A percentile compares a stretch with the other conserved stretches of the same genome.
These are phyloP conservation scores for Psidium guajava DNA, from an alignment of 345 rosid genomes.

Conservation along the genomic window DNA sequence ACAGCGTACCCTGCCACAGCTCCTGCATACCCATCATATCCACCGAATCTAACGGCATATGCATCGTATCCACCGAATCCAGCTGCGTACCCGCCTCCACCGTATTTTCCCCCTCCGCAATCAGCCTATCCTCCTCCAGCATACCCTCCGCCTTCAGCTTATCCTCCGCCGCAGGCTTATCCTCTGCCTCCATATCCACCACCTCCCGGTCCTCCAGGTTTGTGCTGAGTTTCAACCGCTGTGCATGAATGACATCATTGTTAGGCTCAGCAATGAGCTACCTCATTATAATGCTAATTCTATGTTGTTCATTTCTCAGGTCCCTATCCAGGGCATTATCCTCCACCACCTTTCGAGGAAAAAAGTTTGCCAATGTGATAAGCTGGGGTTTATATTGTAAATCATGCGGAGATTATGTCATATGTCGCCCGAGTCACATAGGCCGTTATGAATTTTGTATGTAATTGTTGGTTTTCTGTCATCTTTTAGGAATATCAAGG, in stretches of 20 bases:
- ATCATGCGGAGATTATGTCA: no score
- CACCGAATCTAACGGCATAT: neutral
- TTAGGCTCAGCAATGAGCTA: neutral
- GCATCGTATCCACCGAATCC: constrained; percentile 11
- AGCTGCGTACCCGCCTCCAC: constrained; percentile 1
- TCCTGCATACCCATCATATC: constrained; percentile 18
- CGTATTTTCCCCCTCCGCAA: neutral
- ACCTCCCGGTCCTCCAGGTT: constrained; percentile 41
- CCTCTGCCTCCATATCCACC: constrained; percentile 27
- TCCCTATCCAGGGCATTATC: constrained; percentile 46
- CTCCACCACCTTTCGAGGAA: constrained; percentile 30
- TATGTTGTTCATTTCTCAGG: constrained; percentile 16
- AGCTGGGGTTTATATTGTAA: no score
- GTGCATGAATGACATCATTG: neutral
- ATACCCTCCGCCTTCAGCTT: neutral
- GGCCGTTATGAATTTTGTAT: no score
- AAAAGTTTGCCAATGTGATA: no score
- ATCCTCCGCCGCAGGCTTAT: constrained; percentile 12
- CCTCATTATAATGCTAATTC: neutral
- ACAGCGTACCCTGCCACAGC: constrained; percentile 7
- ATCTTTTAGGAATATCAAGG: neutral
- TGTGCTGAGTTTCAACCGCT: neutral
- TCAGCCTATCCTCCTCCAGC: constrained; percentile 23
- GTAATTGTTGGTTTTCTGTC: no score
- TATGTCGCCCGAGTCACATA: no score